Conservation (phyloP, 139 green algal species). For the Eudorina sp. region DNA sequence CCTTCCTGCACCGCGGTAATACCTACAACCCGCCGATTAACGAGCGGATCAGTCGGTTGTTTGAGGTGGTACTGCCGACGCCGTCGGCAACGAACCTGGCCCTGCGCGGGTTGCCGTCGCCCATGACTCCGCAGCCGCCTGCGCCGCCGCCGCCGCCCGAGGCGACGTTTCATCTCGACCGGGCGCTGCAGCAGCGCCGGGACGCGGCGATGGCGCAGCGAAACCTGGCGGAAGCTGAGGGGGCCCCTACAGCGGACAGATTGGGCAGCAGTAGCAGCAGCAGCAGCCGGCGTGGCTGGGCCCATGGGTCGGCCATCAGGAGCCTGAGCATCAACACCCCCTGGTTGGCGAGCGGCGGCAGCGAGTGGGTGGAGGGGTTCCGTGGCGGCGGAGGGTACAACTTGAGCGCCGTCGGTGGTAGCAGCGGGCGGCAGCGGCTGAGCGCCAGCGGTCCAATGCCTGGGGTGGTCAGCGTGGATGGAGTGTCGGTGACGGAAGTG, state of each 20-base stretch:
- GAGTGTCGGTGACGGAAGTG: background rate
- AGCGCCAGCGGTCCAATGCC: background rate
- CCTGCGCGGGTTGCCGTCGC: background rate
- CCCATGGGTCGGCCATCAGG: background rate
- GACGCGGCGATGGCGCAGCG: background rate
- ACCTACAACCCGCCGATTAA: conserved; percentile 9
- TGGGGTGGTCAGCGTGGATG: background rate
- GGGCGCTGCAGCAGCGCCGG: background rate
- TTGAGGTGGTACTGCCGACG: conserved; percentile 8
- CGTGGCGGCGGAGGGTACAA: no score
- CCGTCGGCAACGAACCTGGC: background rate
- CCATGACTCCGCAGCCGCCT: background rate
- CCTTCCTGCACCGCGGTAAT: conserved; percentile 10
- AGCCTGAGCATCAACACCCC: background rate
- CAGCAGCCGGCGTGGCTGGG: background rate
- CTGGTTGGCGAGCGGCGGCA: background rate
- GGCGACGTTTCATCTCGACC: background rate
- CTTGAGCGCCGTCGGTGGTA: background rate
- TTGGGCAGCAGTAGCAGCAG: background rate
- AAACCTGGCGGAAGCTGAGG: background rate
- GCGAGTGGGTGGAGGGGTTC: background rate
- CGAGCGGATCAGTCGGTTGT: background rate
- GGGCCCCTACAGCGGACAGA: background rate
- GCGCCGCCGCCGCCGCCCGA: background rate
- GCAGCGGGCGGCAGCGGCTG: no score